Evolutionary conservation across 2,329 filamentous ascomycete genomes (phyloP).

Genomic region (Fusarium lateritium): DNA sequence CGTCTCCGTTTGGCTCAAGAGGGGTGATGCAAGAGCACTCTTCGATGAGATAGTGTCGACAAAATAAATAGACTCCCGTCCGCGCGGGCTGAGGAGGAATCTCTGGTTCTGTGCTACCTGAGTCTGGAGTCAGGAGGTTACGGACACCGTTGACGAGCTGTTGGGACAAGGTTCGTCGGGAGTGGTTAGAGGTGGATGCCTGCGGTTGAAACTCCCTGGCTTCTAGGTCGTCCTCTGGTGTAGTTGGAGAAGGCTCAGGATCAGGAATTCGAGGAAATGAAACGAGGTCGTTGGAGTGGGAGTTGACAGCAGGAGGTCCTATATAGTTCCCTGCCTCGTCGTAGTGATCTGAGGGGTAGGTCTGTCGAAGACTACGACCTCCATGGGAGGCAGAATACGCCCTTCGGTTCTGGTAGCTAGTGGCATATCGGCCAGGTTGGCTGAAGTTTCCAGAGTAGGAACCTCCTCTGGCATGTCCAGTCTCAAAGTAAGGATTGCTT

Average conservation of each 20-base stretch:
- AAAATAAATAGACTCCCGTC: slow-evolving; percentile 39
- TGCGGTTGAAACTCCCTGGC: not conserved
- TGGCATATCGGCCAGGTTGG: slow-evolving; percentile 22
- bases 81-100: slow-evolving; percentile 34
- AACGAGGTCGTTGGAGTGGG: slow-evolving; percentile 11
- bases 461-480: slow-evolving; percentile 3
- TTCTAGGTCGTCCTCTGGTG: slow-evolving; percentile 8
- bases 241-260: slow-evolving; percentile 5
- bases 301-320: slow-evolving; percentile 16
- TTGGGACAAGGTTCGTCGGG: slow-evolving; percentile 19
- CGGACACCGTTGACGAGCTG: slow-evolving; percentile 36
- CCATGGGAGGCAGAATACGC: slow-evolving; percentile 23
- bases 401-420: slow-evolving; percentile 25
- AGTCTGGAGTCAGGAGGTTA: slow-evolving; percentile 20
- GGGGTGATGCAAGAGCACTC: slow-evolving; percentile 36
- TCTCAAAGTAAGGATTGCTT: slow-evolving; percentile 12
- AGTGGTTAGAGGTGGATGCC: not conserved
- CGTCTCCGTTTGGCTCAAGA: slow-evolving; percentile 21
- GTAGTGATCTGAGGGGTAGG: slow-evolving; percentile 36
- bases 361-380: slow-evolving; percentile 23
- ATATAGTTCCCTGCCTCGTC: slow-evolving; percentile 32
- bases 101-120: slow-evolving; percentile 1
- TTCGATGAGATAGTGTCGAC: slow-evolving; percentile 37
- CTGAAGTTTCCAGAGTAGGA: slow-evolving; percentile 34
- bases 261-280: slow-evolving; percentile 38